phyloP scores from a whole-genome alignment of 2,329 filamentous ascomycete genomes.

The Nothopassalora personata region DNA sequence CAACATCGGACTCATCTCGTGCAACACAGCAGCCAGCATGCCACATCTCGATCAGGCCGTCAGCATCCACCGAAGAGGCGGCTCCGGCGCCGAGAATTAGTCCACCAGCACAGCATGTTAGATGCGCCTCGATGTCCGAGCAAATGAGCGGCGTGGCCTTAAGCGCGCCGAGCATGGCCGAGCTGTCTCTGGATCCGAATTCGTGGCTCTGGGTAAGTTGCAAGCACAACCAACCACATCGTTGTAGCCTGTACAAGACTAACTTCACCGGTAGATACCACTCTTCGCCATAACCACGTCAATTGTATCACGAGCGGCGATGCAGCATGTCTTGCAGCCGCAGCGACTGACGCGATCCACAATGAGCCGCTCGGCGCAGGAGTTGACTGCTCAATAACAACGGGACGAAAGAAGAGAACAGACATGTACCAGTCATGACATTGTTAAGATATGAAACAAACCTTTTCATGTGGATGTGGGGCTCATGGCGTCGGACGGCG shows the following conservation, averaged over 20 bases:
- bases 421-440: conserved; percentile 5
- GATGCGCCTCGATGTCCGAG: conserved; percentile 2
- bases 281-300: not conserved
- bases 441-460: not conserved
- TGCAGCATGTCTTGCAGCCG: not conserved
- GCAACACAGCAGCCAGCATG: not conserved
- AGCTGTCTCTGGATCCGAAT: not conserved
- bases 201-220: conserved; percentile 11
- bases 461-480: not conserved
- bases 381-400: not conserved
- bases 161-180: conserved; percentile 9
- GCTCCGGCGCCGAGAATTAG: not conserved
- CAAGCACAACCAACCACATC: not conserved
- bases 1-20: not conserved
- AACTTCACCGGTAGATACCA: not conserved
- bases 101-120: conserved; percentile 3
- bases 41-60: not conserved
- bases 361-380: not conserved
- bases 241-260: not conserved
- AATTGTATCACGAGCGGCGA: not conserved
- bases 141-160: not conserved
- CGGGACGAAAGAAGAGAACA: not conserved
- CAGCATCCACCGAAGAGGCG: not conserved
- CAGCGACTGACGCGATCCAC: not conserved
- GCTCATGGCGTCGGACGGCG: not conserved